phyloP scores from a whole-genome alignment of 495 filamentous ascomycete species.

The Penicillium crystallinum region DNA sequence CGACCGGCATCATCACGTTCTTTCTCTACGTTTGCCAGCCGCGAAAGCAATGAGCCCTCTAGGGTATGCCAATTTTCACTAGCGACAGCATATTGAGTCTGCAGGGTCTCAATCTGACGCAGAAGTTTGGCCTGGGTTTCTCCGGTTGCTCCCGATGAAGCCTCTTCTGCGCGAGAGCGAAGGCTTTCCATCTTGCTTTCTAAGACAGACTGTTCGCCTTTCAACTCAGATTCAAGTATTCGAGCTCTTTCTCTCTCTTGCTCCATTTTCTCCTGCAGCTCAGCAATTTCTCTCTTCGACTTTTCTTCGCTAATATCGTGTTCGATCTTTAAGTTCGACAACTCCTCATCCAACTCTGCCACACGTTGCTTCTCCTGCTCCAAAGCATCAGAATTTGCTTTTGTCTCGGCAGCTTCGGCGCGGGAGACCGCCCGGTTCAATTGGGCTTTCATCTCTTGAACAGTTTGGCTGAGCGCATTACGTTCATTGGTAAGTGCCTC shows the following conservation, averaged over 20 bases:
- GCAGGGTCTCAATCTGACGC: conserved; percentile 90
- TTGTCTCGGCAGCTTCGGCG: conserved; percentile 62
- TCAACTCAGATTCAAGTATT: conserved; percentile 71
- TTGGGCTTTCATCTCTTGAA: conserved; percentile 65
- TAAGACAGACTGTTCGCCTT: conserved; percentile 70
- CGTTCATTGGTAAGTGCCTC: conserved; percentile 60
- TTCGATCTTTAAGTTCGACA: conserved; percentile 68
- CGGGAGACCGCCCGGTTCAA: conserved; percentile 63
- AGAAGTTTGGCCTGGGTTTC: conserved; percentile 88
- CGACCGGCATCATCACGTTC: conserved; percentile 83
- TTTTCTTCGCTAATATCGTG: conserved; percentile 68
- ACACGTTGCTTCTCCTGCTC: conserved; percentile 64
- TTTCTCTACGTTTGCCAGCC: conserved; percentile 72
- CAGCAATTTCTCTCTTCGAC: conserved; percentile 60
- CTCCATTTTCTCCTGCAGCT: conserved; percentile 65
- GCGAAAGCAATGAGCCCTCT: conserved; percentile 71
- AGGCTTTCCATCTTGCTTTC: conserved; percentile 90
- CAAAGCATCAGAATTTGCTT: conserved; percentile 60
- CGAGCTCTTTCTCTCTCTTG: conserved; percentile 69
- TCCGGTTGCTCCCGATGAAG: conserved; percentile 70
- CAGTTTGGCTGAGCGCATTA: conserved; percentile 57
- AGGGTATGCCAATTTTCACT: conserved; percentile 98
- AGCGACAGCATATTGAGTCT: conserved; percentile 90
- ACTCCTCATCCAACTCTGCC: conserved; percentile 65
- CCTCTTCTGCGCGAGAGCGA: conserved; percentile 82